Base-by-base conservation (phyloP, 495 filamentous ascomycete genomes). In the Aspergillus sparsus region DNA sequence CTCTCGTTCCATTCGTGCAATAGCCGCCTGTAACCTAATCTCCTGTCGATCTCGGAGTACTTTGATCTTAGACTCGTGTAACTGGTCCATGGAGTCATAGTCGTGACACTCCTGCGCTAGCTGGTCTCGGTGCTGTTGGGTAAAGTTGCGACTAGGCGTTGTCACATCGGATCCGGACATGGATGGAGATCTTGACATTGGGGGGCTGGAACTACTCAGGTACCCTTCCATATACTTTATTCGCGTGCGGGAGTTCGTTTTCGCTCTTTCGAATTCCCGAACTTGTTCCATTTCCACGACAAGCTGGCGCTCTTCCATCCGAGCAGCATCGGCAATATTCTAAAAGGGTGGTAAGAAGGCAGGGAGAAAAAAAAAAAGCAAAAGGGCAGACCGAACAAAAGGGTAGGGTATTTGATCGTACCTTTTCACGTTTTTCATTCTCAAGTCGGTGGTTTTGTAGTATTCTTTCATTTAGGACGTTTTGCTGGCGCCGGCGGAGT, bases 151-250 rank as follows among this genome's bases (percentile, higher is more conserved):
- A 7, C 67, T 35, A 9, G 68, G 61, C 27, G 55, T 41, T 6
- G 60, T 61, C 27, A 68, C 52, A 15, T 60, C 67, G 7, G 67
- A 66, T 35, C 67, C 62, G 7, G 77, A 74, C 3, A 65, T 58
- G 18, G 74, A 60, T 7, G 58, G 58, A 31, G 58, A 60, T 12
- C 50, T 70, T 6, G 71, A 74, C 15, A 66, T 65, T 21, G 72
- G 71, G 5, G 77, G 77, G 50, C 78, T 81, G 3, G 81, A 74
- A 50, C 83, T 86, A 59, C 82, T 80, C 70, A 88, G 88, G 66
- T 90, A 92, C 3, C 85, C 87, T 68, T 91, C 89, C 89, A 92
- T 91, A 58, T 92, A 82, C 65, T 85, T 85, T 36, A 92, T 82
- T 42, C 87, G 85, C 15, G 88, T 85, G n/a, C 80, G 73, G 5